Percentiles rank a stretch among this genome's conserved stretches.
Evolutionary conservation across 805 yeast species (phyloP).

Genomic region (Saccharomyces eubayanus): DNA sequence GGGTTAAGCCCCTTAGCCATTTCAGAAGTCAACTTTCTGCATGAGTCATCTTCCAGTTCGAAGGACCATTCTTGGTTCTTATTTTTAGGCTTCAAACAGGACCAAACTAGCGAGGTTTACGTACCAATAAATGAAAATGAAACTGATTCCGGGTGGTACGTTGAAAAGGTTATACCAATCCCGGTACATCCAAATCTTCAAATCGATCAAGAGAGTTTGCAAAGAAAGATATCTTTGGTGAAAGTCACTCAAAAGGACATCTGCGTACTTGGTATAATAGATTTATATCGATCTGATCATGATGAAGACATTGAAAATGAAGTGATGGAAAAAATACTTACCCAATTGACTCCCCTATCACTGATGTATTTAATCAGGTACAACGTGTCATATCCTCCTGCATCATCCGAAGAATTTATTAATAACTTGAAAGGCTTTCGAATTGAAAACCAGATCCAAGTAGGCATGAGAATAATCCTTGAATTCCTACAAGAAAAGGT

Average conservation of each 20-base stretch:
- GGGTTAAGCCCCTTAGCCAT: slow-evolving; percentile 6
- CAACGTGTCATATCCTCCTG: background rate
- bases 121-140: background rate
- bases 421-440: background rate
- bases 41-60: slow-evolving; percentile 2
- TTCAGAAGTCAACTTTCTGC: slow-evolving; percentile 8
- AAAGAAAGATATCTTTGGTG: background rate
- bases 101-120: background rate
- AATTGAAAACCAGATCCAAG: background rate
- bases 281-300: background rate
- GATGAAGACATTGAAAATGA: background rate
- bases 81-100: background rate
- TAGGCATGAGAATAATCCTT: background rate
- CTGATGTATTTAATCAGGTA: background rate
- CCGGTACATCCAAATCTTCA: background rate
- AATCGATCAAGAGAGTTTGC: background rate
- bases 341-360: background rate
- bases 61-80: background rate
- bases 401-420: background rate
- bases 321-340: background rate
- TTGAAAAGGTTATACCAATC: background rate
- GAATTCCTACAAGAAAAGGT: background rate
- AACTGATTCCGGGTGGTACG: background rate
- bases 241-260: background rate
- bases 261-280: background rate